Percentiles rank a stretch among this genome's conserved stretches.
Conservation (phyloP, 139 green algal genomes). For the Tetradesmus obliquus region DNA sequence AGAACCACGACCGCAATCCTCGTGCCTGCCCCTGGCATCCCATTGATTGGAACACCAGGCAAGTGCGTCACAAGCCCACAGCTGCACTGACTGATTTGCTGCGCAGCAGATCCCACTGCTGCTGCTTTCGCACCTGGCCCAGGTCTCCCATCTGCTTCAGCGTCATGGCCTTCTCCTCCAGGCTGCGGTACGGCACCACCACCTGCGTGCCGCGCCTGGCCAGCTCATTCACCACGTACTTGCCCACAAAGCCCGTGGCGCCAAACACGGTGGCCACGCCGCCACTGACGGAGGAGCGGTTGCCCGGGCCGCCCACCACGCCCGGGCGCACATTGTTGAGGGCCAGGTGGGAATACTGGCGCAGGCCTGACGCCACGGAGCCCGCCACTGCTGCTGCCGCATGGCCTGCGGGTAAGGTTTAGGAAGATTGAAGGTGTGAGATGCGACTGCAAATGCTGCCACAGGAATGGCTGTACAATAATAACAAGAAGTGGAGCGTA, state of each 20-base stretch:
- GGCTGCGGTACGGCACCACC: conserved; percentile 88
- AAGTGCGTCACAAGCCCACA: too few relatives aligned
- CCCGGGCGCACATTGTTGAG: neutral
- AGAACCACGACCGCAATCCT: too few relatives aligned
- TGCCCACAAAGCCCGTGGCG: conserved; percentile 92
- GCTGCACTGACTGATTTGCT: too few relatives aligned
- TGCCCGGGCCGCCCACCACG: conserved; percentile 62
- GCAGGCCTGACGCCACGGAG: neutral
- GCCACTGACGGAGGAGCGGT: conserved; percentile 82
- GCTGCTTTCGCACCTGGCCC: conserved; percentile 63
- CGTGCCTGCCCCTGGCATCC: too few relatives aligned
- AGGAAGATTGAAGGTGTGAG: neutral
- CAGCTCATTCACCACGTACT: conserved; percentile 93
- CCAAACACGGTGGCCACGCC: conserved; percentile 95
- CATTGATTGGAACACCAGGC: too few relatives aligned
- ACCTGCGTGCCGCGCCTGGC: conserved; percentile 82
- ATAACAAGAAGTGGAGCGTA: too few relatives aligned
- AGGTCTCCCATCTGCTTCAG: conserved; percentile 98
- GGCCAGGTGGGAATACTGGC: conserved; percentile 10
- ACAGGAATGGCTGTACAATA: neutral
- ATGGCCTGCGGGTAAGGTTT: neutral
- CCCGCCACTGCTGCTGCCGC: neutral
- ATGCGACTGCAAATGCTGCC: neutral
- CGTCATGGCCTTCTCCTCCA: conserved; percentile 88
- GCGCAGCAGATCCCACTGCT: too few relatives aligned